Conservation (phyloP, 371 early-diverging fungal genomes). For the Mucor lusitanicus region DNA sequence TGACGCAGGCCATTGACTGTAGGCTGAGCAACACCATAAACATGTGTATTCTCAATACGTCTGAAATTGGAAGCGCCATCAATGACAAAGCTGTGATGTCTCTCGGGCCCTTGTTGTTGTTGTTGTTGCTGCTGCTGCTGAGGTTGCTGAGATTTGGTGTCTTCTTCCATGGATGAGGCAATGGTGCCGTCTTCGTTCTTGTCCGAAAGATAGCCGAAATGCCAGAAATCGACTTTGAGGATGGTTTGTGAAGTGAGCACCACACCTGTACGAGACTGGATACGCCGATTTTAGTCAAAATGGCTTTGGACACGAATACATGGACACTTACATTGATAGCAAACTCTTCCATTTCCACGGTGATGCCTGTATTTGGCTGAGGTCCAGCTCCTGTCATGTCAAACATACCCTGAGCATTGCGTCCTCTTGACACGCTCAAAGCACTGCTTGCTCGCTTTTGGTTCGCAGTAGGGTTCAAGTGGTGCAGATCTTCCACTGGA, state of each 20-base stretch:
- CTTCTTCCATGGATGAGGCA: neutral
- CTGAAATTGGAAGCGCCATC: slow-evolving; percentile 55
- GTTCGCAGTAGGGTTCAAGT: slow-evolving; percentile 19
- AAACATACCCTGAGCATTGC: slow-evolving; percentile 43
- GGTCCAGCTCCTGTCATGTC: slow-evolving; percentile 48
- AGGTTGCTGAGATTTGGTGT: neutral
- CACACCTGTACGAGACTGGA: slow-evolving; percentile 60
- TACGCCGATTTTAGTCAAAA: neutral
- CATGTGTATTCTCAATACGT: slow-evolving; percentile 40
- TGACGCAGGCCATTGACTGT: slow-evolving; percentile 64
- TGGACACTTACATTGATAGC: slow-evolving; percentile 54
- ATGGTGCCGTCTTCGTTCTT: neutral
- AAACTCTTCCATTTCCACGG: slow-evolving; percentile 61
- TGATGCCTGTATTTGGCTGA: slow-evolving; percentile 30
- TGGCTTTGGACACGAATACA: neutral
- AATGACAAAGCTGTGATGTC: slow-evolving; percentile 39
- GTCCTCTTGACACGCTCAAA: slow-evolving; percentile 5
- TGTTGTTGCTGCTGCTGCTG: neutral
- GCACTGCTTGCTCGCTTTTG: neutral
- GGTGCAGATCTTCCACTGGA: slow-evolving; percentile 67
- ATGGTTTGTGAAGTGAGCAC: slow-evolving; percentile 72
- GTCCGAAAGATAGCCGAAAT: slow-evolving; percentile 25
- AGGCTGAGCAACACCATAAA: slow-evolving; percentile 76
- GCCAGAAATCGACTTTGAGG: slow-evolving; percentile 76
- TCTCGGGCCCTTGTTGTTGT: slow-evolving; percentile 10